Conservation (phyloP, 2,329 filamentous ascomycete genomes). For the Exophiala sp. region DNA sequence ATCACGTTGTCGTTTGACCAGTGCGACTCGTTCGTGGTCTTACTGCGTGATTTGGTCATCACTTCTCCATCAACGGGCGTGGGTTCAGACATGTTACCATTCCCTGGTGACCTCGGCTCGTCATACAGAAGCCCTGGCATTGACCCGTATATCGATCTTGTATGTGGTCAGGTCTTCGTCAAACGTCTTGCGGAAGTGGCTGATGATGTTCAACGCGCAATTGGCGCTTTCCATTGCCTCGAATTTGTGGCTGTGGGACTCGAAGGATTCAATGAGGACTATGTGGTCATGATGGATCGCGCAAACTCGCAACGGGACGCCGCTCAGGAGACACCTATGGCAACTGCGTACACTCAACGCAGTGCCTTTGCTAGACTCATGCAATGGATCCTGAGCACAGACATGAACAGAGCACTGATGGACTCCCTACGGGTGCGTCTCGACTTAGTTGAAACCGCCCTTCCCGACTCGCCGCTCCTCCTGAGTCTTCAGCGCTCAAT, state of each 20-base stretch:
- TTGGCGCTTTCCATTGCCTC: constrained; percentile 76
- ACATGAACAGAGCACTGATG: constrained; percentile 76
- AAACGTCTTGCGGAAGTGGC: constrained; percentile 62
- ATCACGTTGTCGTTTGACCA: constrained; percentile 80
- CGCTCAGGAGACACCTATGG: constrained; percentile 10
- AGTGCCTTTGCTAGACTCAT: constrained; percentile 93
- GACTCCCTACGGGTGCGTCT: constrained; percentile 73
- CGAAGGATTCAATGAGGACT: constrained; percentile 86
- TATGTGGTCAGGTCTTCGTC: constrained; percentile 73
- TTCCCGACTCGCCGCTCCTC: constrained; percentile 76
- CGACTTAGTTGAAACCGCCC: constrained; percentile 66
- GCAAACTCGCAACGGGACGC: constrained; percentile 7
- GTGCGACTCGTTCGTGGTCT: constrained; percentile 74
- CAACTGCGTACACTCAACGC: constrained; percentile 71
- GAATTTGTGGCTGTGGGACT: constrained; percentile 78
- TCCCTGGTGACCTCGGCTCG: constrained; percentile 79
- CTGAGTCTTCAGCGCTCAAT: constrained; percentile 75
- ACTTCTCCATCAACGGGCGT: constrained; percentile 50
- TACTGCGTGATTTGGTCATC: constrained; percentile 68
- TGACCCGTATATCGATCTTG: constrained; percentile 88
- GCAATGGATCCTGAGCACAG: constrained; percentile 97
- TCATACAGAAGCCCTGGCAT: constrained; percentile 79
- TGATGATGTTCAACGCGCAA: constrained; percentile 65
- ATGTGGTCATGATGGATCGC: constrained; percentile 51
- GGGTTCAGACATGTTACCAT: constrained; percentile 67